Conservation (phyloP, 2,329 filamentous ascomycete genomes). For the Xylaria hypoxylon region DNA sequence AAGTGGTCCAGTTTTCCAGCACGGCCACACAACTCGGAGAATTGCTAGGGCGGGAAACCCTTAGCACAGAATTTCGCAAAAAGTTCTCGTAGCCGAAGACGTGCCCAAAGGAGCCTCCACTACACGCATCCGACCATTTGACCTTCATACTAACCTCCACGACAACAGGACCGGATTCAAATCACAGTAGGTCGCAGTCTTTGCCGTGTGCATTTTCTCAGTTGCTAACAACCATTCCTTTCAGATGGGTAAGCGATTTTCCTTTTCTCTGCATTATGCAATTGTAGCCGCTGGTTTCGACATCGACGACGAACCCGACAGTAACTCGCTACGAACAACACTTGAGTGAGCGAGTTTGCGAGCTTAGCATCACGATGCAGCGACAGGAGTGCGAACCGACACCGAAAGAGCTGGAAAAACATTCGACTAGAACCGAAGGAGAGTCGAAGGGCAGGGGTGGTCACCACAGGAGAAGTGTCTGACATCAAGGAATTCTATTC, state of each 20-base stretch:
- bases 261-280: conserved; percentile 41
- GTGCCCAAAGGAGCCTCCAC: conserved; percentile 43
- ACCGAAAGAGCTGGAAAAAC: background rate
- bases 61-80: conserved; percentile 50
- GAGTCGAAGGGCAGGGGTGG: background rate
- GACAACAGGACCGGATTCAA: conserved; percentile 57
- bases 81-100: conserved; percentile 48
- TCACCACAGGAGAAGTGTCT: background rate
- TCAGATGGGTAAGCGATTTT: conserved; percentile 50
- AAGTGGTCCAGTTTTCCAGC: conserved; percentile 16
- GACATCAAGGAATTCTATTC: background rate
- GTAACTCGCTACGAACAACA: background rate
- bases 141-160: conserved; percentile 50
- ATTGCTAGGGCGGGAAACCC: conserved; percentile 50
- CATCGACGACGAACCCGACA: conserved; percentile 16
- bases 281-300: conserved; percentile 25
- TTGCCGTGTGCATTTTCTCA: conserved; percentile 4
- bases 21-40: conserved; percentile 39
- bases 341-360: background rate
- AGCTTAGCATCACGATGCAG: background rate
- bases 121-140: conserved; percentile 43
- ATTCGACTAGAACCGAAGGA: background rate
- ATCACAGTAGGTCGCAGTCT: conserved; percentile 61
- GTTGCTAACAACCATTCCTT: conserved; percentile 42
- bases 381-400: background rate